Base-by-base conservation (phyloP, 1,139 yeast species). In the Blastobotrys serpentis region DNA sequence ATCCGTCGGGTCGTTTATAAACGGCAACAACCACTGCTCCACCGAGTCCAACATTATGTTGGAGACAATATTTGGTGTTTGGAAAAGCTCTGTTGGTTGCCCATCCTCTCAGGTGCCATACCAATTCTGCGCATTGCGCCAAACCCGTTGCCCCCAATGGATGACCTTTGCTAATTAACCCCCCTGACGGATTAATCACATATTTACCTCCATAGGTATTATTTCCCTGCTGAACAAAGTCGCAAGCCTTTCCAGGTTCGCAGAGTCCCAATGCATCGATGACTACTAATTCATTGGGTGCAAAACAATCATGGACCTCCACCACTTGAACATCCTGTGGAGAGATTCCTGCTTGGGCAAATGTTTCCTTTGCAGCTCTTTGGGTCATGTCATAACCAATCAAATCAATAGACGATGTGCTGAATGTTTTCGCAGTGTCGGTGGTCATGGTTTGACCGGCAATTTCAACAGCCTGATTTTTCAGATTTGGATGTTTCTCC, bases 401-500 rank as follows among this genome's bases (percentile, higher is more conserved):
- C 21, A 63, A 53, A 32, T 62, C 62, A n/a, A 61, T 47, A 11
- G 64, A 52, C 17, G 56, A 49, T 36, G 56, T 56, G 44, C 52
- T 47, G 49, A 60, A 63, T 11, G 64, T 56, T 16, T 44, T 48
- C 23, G 53, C 44, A 18, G 55, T 51, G 43, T 63, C 66, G 8
- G 66, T 61, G 21, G 52, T 53, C 55, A 61, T 49, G 16, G 58
- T 49, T 47, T 60, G 64, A 4, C 58, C 64, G 7, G 63, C 60
- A 46, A 63, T 62, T 46, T 62, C 65, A 29, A 63, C 52, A 1
- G 60, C 64, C 53, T 62, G 62, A 43, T 52, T 44, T 42, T 53
- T 49, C 39, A 61, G 51, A 11, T 60, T 53, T 11, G 64, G 64
- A 49, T 62, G 64, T 14, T 49, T 86, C 62, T 79, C 77, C 59